A percentile compares a stretch with the other conserved stretches of the same genome.
These are phyloP conservation scores for Lactarius indigo DNA, from an alignment of 768 basidiomycete genomes.

Conservation along the genomic window DNA sequence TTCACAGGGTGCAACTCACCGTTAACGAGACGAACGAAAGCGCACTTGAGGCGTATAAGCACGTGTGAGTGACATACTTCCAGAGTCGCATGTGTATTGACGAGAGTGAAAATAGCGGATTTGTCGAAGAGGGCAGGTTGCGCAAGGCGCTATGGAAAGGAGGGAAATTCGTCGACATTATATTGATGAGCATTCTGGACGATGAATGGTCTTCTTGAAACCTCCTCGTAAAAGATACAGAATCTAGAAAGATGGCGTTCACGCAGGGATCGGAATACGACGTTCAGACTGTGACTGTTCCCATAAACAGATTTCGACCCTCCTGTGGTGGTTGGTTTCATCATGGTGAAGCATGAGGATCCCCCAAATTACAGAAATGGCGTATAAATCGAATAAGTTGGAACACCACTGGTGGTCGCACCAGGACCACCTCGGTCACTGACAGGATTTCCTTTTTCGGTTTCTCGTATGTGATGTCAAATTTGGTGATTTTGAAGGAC, in stretches of 20 bases:
- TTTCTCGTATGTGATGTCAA: too few species aligned
- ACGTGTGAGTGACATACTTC: slow-evolving; percentile 29
- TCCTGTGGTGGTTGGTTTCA: neutral
- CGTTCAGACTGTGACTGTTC: neutral
- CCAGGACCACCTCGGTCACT: too few species aligned
- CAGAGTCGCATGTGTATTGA: neutral
- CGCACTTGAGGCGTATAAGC: slow-evolving; percentile 32
- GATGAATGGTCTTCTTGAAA: slow-evolving; percentile 36
- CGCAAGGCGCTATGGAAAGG: slow-evolving; percentile 36
- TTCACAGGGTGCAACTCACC: slow-evolving; percentile 33
- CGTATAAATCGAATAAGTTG: too few species aligned
- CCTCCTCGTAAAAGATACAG: neutral
- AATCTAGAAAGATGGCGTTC: neutral
- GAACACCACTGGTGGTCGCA: too few species aligned
- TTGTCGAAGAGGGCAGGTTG: slow-evolving; percentile 33
- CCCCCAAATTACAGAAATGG: too few species aligned
- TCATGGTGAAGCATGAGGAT: neutral
- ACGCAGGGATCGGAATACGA: neutral
- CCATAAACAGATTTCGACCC: neutral
- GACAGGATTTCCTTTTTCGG: too few species aligned
- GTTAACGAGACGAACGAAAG: slow-evolving; percentile 26
- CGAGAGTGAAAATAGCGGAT: slow-evolving; percentile 32
- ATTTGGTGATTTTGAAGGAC: too few species aligned
- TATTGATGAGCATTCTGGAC: slow-evolving; percentile 39
- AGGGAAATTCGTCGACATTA: slow-evolving; percentile 38